Evolutionary conservation across 2,329 filamentous ascomycete genomes (phyloP), one percentile per base, ranked within the genome.

Genomic region (Balansia obtecta): DNA sequence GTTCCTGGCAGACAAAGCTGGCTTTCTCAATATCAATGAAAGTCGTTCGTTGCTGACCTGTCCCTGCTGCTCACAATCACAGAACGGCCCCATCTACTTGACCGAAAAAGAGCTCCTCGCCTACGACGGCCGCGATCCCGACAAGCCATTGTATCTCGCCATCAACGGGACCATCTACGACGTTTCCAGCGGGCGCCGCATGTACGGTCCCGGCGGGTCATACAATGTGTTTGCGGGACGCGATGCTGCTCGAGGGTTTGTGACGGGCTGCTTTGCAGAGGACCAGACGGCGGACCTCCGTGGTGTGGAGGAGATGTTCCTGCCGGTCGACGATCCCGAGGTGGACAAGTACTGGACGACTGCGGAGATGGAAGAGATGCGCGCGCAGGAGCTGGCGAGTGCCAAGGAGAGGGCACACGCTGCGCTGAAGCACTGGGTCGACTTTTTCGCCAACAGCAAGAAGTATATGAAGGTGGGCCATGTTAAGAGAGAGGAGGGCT

Each of bases 191-290:
- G 82, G 82, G 49, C 74, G 79, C 58, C 67, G 76, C 65, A 72
- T 85, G 68, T 93, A 93, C 71, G 87, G 87, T 0, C 84, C 90
- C 0, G 89, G 88, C 30, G 93, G 90, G 4, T 82, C 81, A 38
- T 98, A 98, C 73, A 76, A 83, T 61, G 83, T 85, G 69, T 95
- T 98, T 66, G 80, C 89, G 0, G 93, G 91, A 53, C 76, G 77
- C 54, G 93, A 98, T 68, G 90, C 91, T 34, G 82, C 86, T 13
- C 84, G 93, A 46, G 88, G 84, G 18, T 98, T 89, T 67, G 82
- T 98, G 10, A 97, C 93, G 2, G 88, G 88, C 16, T 98, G 93
- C 67, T 98, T 98, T 70, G 72, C 79, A 39, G 84, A 88, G 55
- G 93, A 98, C 72, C 73, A 83, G 33, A 93, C 83, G 2, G 76